A percentile compares a stretch with the other conserved stretches of the same genome.
Evolutionary conservation across 352 stramenopile genomes (phyloP).

Genomic region (Globisporangium acanthophoron): DNA sequence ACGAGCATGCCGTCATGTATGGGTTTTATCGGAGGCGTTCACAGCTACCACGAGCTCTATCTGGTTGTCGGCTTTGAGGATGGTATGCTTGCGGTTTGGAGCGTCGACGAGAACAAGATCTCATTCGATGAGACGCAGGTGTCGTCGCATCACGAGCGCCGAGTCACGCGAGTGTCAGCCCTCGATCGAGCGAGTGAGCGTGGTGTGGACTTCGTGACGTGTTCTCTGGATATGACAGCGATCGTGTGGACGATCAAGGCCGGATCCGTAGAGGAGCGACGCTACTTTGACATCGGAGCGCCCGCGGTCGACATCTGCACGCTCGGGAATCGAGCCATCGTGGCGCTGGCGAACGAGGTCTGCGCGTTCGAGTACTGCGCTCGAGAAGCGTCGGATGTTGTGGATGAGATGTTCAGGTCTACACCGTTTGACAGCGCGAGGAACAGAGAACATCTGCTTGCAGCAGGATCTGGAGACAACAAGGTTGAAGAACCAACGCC

Average conservation of each 20-base stretch:
- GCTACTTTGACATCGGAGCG: constrained; percentile 57
- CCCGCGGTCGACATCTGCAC: constrained; percentile 42
- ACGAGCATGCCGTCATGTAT: constrained; percentile 35
- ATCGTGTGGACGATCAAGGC: constrained; percentile 42
- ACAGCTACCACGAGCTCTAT: background rate
- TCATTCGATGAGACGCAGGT: constrained; percentile 25
- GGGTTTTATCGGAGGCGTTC: constrained; percentile 12
- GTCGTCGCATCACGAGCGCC: constrained; percentile 31
- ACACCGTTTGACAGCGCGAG: background rate
- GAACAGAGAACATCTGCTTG: background rate
- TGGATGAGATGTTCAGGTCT: background rate
- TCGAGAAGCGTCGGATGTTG: background rate
- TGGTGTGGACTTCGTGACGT: constrained; percentile 27
- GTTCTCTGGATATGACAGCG: constrained; percentile 60
- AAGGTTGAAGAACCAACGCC: background rate
- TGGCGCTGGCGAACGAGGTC: constrained; percentile 34
- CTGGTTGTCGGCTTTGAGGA: constrained; percentile 52
- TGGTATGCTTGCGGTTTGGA: constrained; percentile 39
- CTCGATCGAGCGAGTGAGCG: background rate
- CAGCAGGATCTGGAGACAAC: background rate
- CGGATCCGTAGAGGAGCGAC: constrained; percentile 32
- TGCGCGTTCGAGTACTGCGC: constrained; percentile 17
- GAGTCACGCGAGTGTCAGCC: constrained; percentile 27
- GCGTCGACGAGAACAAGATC: constrained; percentile 8
- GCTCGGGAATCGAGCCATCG: constrained; percentile 19